phyloP scores from a whole-genome alignment of 2,329 filamentous ascomycete species.

The Daldinia sp. region DNA sequence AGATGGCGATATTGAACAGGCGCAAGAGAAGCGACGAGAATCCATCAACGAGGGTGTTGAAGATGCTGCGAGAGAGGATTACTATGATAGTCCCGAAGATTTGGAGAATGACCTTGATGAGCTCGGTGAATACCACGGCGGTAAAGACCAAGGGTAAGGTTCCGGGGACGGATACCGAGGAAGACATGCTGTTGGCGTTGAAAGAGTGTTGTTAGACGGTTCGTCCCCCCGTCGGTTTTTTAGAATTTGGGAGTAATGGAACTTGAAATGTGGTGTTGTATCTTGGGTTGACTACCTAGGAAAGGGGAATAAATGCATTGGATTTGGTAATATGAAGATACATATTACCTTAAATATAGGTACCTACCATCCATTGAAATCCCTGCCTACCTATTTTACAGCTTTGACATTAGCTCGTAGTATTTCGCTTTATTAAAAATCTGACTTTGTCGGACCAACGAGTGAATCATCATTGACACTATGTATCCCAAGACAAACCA shows the following conservation, averaged over 20 bases:
- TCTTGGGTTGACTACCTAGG: background rate
- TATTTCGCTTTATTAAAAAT: background rate
- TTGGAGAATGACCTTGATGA: background rate
- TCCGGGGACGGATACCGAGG: background rate
- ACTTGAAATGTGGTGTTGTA: background rate
- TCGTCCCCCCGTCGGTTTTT: background rate
- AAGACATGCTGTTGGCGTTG: background rate
- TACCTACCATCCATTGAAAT: too few relatives aligned
- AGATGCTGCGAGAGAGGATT: background rate
- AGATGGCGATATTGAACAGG: background rate
- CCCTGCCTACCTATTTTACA: too few relatives aligned
- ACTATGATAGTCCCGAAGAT: background rate
- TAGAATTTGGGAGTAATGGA: background rate
- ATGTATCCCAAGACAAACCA: background rate
- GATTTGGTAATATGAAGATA: background rate
- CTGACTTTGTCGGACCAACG: background rate
- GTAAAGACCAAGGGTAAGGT: background rate
- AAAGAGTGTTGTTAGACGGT: background rate
- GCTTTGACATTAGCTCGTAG: background rate
- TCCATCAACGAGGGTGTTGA: background rate
- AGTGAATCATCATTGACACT: background rate
- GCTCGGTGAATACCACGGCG: background rate
- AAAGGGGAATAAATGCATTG: background rate
- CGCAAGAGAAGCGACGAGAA: background rate
- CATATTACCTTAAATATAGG: background rate